phyloP scores from a whole-genome alignment of 495 filamentous ascomycete species.

The Hypoxylon crocopeplum region DNA sequence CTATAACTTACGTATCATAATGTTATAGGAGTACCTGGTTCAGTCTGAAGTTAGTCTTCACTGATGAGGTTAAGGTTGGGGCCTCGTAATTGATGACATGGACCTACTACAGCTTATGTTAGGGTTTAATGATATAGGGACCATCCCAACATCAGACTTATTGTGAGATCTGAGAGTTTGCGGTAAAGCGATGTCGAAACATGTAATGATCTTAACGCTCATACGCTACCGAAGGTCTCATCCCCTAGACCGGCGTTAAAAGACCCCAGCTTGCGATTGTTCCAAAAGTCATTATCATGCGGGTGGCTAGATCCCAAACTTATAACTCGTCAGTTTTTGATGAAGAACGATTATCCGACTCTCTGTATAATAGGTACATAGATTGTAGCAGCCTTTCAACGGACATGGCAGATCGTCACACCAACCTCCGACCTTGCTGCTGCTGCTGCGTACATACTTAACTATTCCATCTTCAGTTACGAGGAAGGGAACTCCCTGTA shows the following conservation, averaged over 20 bases:
- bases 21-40: background rate
- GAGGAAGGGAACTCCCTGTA: no score
- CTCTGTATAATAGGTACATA: background rate
- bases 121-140: background rate
- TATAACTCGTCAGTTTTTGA: no score
- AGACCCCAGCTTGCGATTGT: no score
- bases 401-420: background rate
- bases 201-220: no score
- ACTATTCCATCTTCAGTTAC: background rate
- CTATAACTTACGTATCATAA: background rate
- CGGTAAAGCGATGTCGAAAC: no score
- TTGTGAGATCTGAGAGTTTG: conserved; percentile 3
- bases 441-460: background rate
- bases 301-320: no score
- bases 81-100: conserved; percentile 11
- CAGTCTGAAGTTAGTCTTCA: background rate
- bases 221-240: background rate
- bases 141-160: background rate
- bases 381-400: background rate
- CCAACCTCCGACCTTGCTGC: background rate
- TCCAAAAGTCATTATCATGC: no score
- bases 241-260: background rate
- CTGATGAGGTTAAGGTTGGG: conserved; percentile 13
- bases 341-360: background rate
- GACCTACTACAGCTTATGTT: background rate